Evolutionary conservation across 2,329 filamentous ascomycete species (phyloP).

Genomic region (Huntiella decipiens): DNA sequence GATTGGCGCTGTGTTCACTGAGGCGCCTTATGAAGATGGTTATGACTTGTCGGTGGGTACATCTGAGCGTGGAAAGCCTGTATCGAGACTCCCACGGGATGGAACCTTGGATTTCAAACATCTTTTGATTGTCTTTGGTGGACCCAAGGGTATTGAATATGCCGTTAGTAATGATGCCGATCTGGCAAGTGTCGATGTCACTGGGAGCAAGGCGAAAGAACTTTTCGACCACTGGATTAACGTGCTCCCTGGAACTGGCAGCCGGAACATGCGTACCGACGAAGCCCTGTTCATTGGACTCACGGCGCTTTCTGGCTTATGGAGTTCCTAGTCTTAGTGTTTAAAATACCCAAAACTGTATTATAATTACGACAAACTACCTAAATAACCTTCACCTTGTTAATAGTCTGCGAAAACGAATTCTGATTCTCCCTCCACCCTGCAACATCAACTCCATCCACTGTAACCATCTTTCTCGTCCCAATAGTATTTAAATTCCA

Average conservation of each 20-base stretch:
- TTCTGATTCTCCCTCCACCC: conserved; percentile 21
- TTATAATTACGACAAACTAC: conserved; percentile 5
- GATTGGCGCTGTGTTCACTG: conserved; percentile 58
- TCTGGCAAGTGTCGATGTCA: conserved; percentile 40
- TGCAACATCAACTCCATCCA: conserved; percentile 19
- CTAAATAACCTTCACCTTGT: conserved; percentile 14
- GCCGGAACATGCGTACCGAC: conserved; percentile 64
- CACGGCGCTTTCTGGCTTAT: conserved; percentile 44
- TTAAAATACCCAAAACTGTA: neutral
- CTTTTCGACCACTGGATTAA: conserved; percentile 77
- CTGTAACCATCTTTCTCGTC: conserved; percentile 22
- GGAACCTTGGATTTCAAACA: conserved; percentile 37
- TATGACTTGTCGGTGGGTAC: conserved; percentile 74
- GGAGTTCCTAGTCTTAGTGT: conserved; percentile 16
- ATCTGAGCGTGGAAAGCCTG: conserved; percentile 50
- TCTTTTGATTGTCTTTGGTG: conserved; percentile 61
- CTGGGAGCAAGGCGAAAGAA: conserved; percentile 43
- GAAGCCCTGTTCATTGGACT: conserved; percentile 66
- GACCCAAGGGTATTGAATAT: conserved; percentile 59
- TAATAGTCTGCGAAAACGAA: conserved; percentile 21
- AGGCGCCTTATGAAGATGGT: conserved; percentile 53
- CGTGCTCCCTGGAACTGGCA: conserved; percentile 61
- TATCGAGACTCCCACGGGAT: conserved; percentile 26
- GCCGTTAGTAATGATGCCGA: conserved; percentile 44
- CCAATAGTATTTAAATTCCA: conserved; percentile 30